Evolutionary conservation across 1,139 yeast species (phyloP).

Genomic region (Magnusiomyces tetraspermus): DNA sequence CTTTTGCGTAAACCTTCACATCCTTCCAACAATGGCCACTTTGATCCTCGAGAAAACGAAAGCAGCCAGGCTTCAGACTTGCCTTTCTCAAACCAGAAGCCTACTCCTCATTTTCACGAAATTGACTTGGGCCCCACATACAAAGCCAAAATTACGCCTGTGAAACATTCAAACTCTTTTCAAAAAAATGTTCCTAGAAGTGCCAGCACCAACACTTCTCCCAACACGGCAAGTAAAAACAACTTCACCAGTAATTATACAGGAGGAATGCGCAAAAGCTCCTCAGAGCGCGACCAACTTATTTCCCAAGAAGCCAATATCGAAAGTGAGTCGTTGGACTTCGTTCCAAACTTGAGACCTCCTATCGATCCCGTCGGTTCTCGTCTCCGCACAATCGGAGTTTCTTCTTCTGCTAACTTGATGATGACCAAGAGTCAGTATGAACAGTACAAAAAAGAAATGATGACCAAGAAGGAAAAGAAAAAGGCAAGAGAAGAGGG

Average conservation of each 20-base stretch:
- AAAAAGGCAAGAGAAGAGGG: background rate
- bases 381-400: conserved; percentile 10
- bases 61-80: background rate
- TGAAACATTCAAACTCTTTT: conserved; percentile 3
- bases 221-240: background rate
- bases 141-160: conserved; percentile 14
- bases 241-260: background rate
- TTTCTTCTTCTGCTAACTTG: conserved; percentile 12
- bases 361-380: conserved; percentile 13
- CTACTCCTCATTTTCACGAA: conserved; percentile 10
- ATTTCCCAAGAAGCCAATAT: background rate
- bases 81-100: conserved; percentile 2
- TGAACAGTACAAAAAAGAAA: conserved; percentile 8
- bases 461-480: conserved; percentile 2
- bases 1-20: background rate
- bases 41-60: background rate
- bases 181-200: background rate
- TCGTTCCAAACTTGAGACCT: conserved; percentile 14
- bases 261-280: too few species aligned
- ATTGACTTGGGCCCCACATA: conserved; percentile 12
- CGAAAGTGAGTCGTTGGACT: conserved; percentile 12
- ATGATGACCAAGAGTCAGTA: conserved; percentile 15
- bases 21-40: background rate
- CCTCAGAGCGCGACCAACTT: background rate
- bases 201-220: background rate